These are phyloP conservation scores for Umbelopsis sp. DNA, from an alignment of 192 early-diverging fungal species.

Conservation along the genomic window DNA sequence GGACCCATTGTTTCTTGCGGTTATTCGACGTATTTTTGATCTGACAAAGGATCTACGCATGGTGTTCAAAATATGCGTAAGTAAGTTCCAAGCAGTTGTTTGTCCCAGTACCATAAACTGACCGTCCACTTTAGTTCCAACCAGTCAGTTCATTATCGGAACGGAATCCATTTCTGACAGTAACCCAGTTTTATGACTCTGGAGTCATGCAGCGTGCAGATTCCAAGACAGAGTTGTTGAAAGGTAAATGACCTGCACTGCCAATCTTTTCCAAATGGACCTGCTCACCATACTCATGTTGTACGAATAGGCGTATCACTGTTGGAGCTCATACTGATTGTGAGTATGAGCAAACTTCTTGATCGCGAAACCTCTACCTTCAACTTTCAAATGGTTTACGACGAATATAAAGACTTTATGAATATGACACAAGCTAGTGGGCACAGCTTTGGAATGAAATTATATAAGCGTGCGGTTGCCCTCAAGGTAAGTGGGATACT, in stretches of 20 bases:
- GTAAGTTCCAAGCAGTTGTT: constrained; percentile 1
- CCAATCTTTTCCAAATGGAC: not conserved
- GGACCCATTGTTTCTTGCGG: constrained; percentile 37
- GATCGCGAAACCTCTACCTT: constrained; percentile 67
- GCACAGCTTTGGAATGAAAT: constrained; percentile 60
- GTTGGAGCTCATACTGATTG: constrained; percentile 78
- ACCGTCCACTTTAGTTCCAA: constrained; percentile 37
- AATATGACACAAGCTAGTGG: constrained; percentile 52
- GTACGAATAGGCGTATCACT: constrained; percentile 61
- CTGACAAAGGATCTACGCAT: constrained; percentile 56
- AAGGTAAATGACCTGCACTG: constrained; percentile 30
- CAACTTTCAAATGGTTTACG: constrained; percentile 95
- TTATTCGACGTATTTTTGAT: constrained; percentile 59
- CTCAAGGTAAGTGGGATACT: constrained; percentile 60
- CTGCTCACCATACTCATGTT: not conserved
- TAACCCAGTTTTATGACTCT: constrained; percentile 40
- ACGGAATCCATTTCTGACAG: constrained; percentile 38
- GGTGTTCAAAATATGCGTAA: constrained; percentile 58
- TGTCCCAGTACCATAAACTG: not conserved
- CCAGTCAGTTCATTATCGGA: constrained; percentile 42
- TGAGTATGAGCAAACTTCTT: constrained; percentile 75
- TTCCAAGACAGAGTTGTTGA: constrained; percentile 55
- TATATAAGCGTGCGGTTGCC: constrained; percentile 78
- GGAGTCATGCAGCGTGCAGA: constrained; percentile 49
- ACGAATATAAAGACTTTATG: constrained; percentile 89